phyloP scores from a whole-genome alignment of 2,329 filamentous ascomycete genomes.

The Cercospora citrullina region DNA sequence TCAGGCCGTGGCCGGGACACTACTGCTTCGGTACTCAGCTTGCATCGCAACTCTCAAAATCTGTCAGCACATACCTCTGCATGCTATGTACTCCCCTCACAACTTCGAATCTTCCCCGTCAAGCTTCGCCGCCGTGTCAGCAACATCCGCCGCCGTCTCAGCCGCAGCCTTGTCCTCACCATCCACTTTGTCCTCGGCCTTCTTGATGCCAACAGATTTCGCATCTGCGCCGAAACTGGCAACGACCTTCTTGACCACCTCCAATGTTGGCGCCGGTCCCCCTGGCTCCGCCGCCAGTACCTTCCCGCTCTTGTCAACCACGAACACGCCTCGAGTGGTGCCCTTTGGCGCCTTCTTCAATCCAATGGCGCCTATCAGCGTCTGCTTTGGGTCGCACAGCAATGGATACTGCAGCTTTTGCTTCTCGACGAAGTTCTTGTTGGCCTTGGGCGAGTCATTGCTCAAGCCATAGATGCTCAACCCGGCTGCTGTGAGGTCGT shows the following conservation, averaged over 20 bases:
- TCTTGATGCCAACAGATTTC: slow-evolving; percentile 36
- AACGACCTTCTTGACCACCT: slow-evolving; percentile 72
- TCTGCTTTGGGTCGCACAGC: slow-evolving; percentile 74
- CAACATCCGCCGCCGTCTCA: slow-evolving; percentile 47
- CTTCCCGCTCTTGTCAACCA: slow-evolving; percentile 67
- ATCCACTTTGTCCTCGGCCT: slow-evolving; percentile 37
- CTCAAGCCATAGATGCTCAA: slow-evolving; percentile 89
- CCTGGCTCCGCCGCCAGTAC: slow-evolving; percentile 74
- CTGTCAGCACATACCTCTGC: slow-evolving; percentile 1
- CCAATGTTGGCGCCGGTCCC: slow-evolving; percentile 73
- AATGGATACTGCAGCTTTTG: slow-evolving; percentile 86
- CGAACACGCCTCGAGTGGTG: slow-evolving; percentile 84
- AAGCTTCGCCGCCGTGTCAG: slow-evolving; percentile 46
- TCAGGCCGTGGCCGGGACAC: not conserved
- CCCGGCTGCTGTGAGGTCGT: slow-evolving; percentile 71
- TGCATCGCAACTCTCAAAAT: not conserved
- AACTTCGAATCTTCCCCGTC: slow-evolving; percentile 18
- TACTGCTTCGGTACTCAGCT: not conserved
- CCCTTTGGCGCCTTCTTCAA: slow-evolving; percentile 80
- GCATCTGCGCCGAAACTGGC: slow-evolving; percentile 44
- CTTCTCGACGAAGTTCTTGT: slow-evolving; percentile 89
- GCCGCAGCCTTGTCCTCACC: slow-evolving; percentile 36
- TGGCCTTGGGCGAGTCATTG: slow-evolving; percentile 82
- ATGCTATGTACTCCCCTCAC: not conserved
- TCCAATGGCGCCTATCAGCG: slow-evolving; percentile 82